phyloP scores from a whole-genome alignment of 2,329 filamentous ascomycete species.

The Cladosporium sp. region DNA sequence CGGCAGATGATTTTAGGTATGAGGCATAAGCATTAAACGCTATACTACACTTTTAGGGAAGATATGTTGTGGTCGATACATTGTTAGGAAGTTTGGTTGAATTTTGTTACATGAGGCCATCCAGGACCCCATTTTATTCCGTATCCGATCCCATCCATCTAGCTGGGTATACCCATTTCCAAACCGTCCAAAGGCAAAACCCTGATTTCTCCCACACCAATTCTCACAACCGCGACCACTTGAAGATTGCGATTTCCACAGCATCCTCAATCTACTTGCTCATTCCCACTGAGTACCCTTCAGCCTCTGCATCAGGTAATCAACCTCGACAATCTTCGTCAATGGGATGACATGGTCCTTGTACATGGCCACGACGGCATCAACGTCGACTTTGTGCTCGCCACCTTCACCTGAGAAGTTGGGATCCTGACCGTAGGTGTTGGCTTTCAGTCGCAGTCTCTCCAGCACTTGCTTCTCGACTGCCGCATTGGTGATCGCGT shows the following conservation, averaged over 20 bases:
- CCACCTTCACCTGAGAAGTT: conserved; percentile 52
- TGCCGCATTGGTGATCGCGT: conserved; percentile 82
- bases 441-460: conserved; percentile 80
- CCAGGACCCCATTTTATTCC: background rate
- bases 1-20: background rate
- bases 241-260: background rate
- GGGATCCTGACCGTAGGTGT: conserved; percentile 91
- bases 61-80: background rate
- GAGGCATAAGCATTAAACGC: background rate
- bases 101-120: background rate
- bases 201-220: background rate
- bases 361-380: conserved; percentile 89
- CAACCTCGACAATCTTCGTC: conserved; percentile 97
- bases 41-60: background rate
- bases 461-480: conserved; percentile 93
- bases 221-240: background rate
- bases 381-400: conserved; percentile 78
- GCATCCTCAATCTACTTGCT: background rate
- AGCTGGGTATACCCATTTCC: background rate
- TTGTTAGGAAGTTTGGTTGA: background rate
- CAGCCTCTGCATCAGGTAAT: conserved; percentile 94
- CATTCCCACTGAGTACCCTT: conserved; percentile 55
- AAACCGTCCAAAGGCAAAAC: background rate
- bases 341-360: conserved; percentile 89
- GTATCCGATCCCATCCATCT: background rate